Evolutionary conservation across 176 grass and related monocot species (phyloP).

Genomic region (Hordeum vulgare): MorexV3_pseudomolecules_assembly NC_058523.1:76216435-76216934

Average conservation of each 20-base stretch:
- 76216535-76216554: background rate
- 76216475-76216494: slow-evolving; percentile 52
- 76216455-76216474: slow-evolving; percentile 67
- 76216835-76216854: background rate
- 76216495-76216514: slow-evolving; percentile 79
- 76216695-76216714: slow-evolving; percentile 68
- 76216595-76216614: slow-evolving; percentile 61
- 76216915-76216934: background rate
- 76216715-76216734: slow-evolving; percentile 63
- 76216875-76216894: background rate
- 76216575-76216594: slow-evolving; percentile 12
- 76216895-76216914: background rate
- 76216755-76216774: slow-evolving; percentile 2
- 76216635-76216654: slow-evolving; percentile 68
- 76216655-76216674: slow-evolving; percentile 73
- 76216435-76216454: slow-evolving; percentile 41
- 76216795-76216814: background rate
- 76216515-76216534: slow-evolving; percentile 23
- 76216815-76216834: background rate
- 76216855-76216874: background rate
- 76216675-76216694: slow-evolving; percentile 78
- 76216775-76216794: background rate
- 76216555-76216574: background rate
- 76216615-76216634: slow-evolving; percentile 62
- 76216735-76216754: slow-evolving; percentile 46